These are phyloP conservation scores for Lathyrus aphaca DNA, from an alignment of 306 rosid genomes.

Conservation along the genomic window DNA sequence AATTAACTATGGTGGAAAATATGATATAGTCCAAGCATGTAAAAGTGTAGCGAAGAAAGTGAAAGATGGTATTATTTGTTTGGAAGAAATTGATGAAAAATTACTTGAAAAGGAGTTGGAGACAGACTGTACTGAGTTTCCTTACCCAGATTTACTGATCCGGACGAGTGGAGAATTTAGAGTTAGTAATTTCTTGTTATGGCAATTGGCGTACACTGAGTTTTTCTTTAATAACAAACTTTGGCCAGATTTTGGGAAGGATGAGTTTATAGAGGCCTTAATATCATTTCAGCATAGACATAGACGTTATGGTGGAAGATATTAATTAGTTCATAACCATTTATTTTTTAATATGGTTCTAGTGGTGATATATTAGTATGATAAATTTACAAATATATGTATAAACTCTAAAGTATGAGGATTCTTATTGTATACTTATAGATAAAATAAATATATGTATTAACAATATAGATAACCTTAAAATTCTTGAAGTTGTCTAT, in stretches of 20 bases:
- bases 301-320: conserved; percentile 68
- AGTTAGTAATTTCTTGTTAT: conserved; percentile 78
- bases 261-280: conserved; percentile 66
- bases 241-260: conserved; percentile 83
- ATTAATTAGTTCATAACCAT: background rate
- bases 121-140: conserved; percentile 71
- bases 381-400: too few species aligned
- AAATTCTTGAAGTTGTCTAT: too few species aligned
- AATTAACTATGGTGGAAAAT: conserved; percentile 73
- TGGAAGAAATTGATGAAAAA: conserved; percentile 61
- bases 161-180: conserved; percentile 83
- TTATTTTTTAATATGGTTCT: too few species aligned
- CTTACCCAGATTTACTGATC: conserved; percentile 76
- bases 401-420: too few species aligned
- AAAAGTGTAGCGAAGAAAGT: conserved; percentile 58
- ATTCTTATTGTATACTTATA: too few species aligned
- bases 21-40: conserved; percentile 85
- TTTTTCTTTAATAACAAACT: conserved; percentile 52
- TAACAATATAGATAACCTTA: too few species aligned
- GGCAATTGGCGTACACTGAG: conserved; percentile 89
- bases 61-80: conserved; percentile 49
- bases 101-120: conserved; percentile 67
- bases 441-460: too few species aligned
- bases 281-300: conserved; percentile 69
- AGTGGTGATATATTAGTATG: too few species aligned